These are phyloP conservation scores for Mucor lusitanicus DNA, from an alignment of 371 early-diverging fungal species.

Conservation along the genomic window DNA sequence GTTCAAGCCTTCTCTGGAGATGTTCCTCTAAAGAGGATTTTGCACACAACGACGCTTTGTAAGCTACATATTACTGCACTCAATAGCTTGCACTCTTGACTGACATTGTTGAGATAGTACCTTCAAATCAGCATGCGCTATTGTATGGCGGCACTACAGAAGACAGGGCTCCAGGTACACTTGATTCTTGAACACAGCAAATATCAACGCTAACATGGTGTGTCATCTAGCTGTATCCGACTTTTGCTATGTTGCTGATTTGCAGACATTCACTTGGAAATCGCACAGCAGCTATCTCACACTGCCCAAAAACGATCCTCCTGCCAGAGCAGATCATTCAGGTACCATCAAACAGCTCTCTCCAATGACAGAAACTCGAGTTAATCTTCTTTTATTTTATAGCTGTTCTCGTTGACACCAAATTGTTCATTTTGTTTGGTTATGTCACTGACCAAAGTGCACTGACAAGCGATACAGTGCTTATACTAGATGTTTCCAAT, in stretches of 20 bases:
- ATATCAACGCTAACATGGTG: neutral
- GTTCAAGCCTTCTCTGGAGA: neutral
- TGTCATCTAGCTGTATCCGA: neutral
- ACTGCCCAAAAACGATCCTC: neutral
- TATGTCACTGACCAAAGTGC: neutral
- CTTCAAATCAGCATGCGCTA: neutral
- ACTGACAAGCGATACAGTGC: neutral
- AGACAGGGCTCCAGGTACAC: neutral
- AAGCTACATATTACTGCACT: neutral
- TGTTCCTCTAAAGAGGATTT: neutral
- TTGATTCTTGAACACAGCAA: neutral
- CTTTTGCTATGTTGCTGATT: neutral
- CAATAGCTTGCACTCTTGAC: neutral
- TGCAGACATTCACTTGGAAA: neutral
- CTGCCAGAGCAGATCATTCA: neutral
- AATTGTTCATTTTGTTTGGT: neutral
- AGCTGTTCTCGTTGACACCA: neutral
- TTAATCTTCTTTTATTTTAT: neutral
- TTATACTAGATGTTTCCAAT: neutral
- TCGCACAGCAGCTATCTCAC: neutral
- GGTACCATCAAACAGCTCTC: neutral
- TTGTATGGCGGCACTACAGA: neutral
- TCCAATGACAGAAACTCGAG: neutral
- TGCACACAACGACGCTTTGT: neutral
- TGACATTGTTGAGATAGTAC: neutral